Conservation (phyloP, 371 early-diverging fungal species). For the Nematocida parisii region DNA sequence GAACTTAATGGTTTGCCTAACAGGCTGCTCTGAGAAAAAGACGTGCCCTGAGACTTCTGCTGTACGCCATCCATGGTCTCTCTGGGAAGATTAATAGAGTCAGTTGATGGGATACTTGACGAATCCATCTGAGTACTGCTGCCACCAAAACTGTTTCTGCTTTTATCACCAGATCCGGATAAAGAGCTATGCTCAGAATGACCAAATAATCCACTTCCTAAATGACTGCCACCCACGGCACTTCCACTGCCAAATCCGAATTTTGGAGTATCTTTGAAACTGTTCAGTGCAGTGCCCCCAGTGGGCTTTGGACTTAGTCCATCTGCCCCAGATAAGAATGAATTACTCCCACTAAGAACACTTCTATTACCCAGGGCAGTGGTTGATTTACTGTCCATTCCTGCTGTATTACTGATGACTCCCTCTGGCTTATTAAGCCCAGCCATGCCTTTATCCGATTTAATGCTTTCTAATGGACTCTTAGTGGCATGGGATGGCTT, state of each 20-base stretch:
- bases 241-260: neutral
- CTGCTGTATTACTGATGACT: neutral
- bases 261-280: neutral
- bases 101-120: neutral
- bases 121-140: neutral
- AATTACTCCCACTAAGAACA: too few relatives aligned
- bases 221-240: neutral
- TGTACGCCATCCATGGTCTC: neutral
- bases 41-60: neutral
- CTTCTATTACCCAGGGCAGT: neutral
- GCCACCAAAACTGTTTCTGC: neutral
- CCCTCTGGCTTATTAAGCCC: neutral
- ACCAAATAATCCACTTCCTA: neutral
- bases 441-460: neutral
- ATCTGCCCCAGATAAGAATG: neutral
- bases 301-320: neutral
- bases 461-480: neutral
- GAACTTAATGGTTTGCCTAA: neutral
- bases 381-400: neutral
- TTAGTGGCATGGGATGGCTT: neutral
- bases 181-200: neutral
- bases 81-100: conserved; percentile 10
- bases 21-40: neutral
- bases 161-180: neutral
- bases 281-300: neutral